Conservation (phyloP, 2,329 filamentous ascomycete genomes). For the Arthrobotrys sphaeroides region DNA sequence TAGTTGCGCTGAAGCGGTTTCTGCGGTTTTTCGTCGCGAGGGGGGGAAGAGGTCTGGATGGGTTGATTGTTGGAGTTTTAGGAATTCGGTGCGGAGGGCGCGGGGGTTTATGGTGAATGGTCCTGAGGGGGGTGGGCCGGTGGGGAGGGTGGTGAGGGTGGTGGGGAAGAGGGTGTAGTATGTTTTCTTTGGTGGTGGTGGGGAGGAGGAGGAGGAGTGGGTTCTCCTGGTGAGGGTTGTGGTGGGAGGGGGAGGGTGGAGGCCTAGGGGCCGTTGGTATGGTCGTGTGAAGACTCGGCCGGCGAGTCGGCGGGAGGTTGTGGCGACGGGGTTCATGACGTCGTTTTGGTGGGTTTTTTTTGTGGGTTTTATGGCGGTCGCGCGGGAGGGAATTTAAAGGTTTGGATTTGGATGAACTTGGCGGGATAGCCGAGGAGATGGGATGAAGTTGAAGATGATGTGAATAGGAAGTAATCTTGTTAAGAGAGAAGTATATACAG, state of each 20-base stretch:
- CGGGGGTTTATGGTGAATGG: constrained; percentile 78
- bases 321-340: constrained; percentile 22
- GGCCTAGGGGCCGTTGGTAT: neutral
- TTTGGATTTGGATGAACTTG: too few relatives aligned
- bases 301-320: constrained; percentile 12
- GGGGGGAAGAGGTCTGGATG: constrained; percentile 74
- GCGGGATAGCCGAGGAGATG: too few relatives aligned
- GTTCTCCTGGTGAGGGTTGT: constrained; percentile 52
- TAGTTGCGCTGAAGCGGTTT: constrained; percentile 81
- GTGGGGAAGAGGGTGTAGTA: constrained; percentile 90
- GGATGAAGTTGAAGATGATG: too few relatives aligned
- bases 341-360: neutral
- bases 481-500: too few relatives aligned
- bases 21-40: constrained; percentile 70
- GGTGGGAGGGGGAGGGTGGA: constrained; percentile 36
- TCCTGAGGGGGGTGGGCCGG: constrained; percentile 79
- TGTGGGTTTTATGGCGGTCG: neutral
- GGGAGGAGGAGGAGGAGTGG: constrained; percentile 35
- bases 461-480: too few relatives aligned
- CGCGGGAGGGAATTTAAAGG: too few relatives aligned
- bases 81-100: constrained; percentile 82
- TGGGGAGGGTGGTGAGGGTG: constrained; percentile 76
- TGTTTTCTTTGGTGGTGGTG: constrained; percentile 62
- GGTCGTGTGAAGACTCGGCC: constrained; percentile 10
- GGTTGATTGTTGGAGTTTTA: constrained; percentile 78